Evolutionary conservation across 495 filamentous ascomycete species (phyloP).

Genomic region (Evansstolkia leycettana): DNA sequence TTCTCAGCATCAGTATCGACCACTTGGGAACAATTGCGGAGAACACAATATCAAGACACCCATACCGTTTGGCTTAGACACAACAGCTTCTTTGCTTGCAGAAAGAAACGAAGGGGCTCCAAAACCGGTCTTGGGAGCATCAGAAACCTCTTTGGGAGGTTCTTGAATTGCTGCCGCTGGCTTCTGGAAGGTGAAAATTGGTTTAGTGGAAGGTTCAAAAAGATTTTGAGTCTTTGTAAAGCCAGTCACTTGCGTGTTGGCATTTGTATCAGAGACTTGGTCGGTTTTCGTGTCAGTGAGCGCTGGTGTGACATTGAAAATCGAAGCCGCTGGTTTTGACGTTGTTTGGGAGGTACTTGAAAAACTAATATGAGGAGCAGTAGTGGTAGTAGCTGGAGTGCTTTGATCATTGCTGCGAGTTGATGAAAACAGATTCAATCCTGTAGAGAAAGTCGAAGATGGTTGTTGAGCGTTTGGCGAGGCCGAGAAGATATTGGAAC

Average conservation of each 20-base stretch:
- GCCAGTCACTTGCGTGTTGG: constrained; percentile 3
- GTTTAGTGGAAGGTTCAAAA: constrained; percentile 1
- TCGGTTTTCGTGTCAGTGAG: not conserved
- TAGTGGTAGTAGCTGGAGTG: not conserved
- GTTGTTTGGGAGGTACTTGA: not conserved
- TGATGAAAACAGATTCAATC: constrained; percentile 1
- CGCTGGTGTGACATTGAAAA: constrained; percentile 1
- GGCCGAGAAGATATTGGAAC: not conserved
- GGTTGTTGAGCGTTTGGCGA: not conserved
- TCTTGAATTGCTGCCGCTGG: too few relatives aligned
- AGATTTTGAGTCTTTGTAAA: constrained; percentile 4
- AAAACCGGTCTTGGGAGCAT: too few relatives aligned
- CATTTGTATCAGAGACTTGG: constrained; percentile 3
- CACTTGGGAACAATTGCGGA: too few relatives aligned
- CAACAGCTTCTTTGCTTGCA: too few relatives aligned
- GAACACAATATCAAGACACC: too few relatives aligned
- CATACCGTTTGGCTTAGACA: too few relatives aligned
- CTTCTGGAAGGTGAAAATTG: too few relatives aligned
- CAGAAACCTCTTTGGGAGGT: too few relatives aligned
- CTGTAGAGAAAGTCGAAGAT: not conserved
- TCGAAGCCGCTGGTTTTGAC: constrained; percentile 1
- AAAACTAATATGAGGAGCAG: constrained; percentile 2
- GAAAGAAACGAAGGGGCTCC: too few relatives aligned
- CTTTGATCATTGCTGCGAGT: constrained; percentile 1
- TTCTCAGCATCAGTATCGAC: too few relatives aligned